A percentile compares a stretch with the other conserved stretches of the same genome.
phyloP scores from a whole-genome alignment of 306 rosid genomes.

The Rubus parviflorus region DNA sequence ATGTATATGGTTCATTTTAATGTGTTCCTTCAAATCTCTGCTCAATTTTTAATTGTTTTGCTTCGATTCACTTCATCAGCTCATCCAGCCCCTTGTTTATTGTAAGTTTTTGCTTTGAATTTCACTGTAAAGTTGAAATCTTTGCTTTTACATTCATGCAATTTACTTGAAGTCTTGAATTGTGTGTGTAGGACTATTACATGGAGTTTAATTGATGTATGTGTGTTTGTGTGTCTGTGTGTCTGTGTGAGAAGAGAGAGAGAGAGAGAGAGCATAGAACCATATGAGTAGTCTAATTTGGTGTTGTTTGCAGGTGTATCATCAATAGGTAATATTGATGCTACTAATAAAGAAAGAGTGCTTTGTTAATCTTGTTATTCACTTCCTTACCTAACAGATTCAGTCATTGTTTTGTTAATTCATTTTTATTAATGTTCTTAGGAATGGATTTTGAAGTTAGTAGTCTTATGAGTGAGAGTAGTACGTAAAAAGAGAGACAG shows the following conservation, averaged over 20 bases:
- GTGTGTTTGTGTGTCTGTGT: too few relatives aligned
- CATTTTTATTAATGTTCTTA: too few relatives aligned
- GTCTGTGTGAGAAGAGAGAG: not conserved
- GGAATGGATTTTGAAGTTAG: not conserved
- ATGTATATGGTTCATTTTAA: too few relatives aligned
- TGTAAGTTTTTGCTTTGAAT: slow-evolving; percentile 32
- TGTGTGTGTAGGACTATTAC: not conserved
- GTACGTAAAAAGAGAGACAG: not conserved
- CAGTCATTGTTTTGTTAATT: too few relatives aligned
- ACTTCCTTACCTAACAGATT: too few relatives aligned
- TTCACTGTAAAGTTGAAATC: not conserved
- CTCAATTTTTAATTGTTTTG: too few relatives aligned
- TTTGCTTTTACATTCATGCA: slow-evolving; percentile 5
- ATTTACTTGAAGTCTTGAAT: slow-evolving; percentile 24
- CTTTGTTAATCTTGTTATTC: too few relatives aligned
- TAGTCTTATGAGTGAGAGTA: not conserved
- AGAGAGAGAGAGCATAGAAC: too few relatives aligned
- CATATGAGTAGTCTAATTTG: not conserved
- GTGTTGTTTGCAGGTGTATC: too few relatives aligned
- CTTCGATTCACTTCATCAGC: slow-evolving; percentile 10
- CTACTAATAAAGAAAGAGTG: too few relatives aligned
- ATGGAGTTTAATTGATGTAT: not conserved
- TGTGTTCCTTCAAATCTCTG: too few relatives aligned
- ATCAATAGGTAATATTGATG: too few relatives aligned
- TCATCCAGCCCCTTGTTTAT: slow-evolving; percentile 36